Conservation (phyloP, 805 yeast genomes). For the Limtongia smithiae region DNA sequence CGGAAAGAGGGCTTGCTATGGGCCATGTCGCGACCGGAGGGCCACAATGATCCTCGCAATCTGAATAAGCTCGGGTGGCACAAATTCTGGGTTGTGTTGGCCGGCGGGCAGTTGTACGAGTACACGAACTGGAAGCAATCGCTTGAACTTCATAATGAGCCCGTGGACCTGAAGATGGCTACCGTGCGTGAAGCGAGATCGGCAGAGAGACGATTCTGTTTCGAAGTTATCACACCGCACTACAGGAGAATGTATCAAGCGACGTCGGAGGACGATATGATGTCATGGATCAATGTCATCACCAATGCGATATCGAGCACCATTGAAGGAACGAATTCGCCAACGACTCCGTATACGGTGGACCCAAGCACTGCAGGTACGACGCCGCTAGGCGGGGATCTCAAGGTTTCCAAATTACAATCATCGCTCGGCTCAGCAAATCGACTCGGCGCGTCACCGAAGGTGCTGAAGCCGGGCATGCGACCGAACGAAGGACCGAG, state of each 20-base stretch:
- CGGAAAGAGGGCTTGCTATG: slow-evolving; percentile 45
- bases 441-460: no score
- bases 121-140: slow-evolving; percentile 80
- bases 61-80: slow-evolving; percentile 59
- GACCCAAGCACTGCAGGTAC: not conserved
- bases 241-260: slow-evolving; percentile 77
- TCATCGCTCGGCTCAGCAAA: no score
- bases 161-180: slow-evolving; percentile 68
- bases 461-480: not conserved
- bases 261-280: slow-evolving; percentile 60
- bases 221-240: slow-evolving; percentile 69
- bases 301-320: slow-evolving; percentile 50
- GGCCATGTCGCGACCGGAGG: slow-evolving; percentile 44
- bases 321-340: slow-evolving; percentile 38
- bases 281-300: slow-evolving; percentile 64
- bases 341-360: not conserved
- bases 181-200: slow-evolving; percentile 48
- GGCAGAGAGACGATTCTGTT: slow-evolving; percentile 52
- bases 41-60: slow-evolving; percentile 36
- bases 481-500: not conserved
- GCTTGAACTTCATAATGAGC: slow-evolving; percentile 54
- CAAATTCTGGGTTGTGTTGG: slow-evolving; percentile 78
- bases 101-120: slow-evolving; percentile 64
- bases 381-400: not conserved
- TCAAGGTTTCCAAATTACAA: no score